These are phyloP conservation scores for Halenospora varia DNA, from an alignment of 495 filamentous ascomycete species.

Conservation along the genomic window DNA sequence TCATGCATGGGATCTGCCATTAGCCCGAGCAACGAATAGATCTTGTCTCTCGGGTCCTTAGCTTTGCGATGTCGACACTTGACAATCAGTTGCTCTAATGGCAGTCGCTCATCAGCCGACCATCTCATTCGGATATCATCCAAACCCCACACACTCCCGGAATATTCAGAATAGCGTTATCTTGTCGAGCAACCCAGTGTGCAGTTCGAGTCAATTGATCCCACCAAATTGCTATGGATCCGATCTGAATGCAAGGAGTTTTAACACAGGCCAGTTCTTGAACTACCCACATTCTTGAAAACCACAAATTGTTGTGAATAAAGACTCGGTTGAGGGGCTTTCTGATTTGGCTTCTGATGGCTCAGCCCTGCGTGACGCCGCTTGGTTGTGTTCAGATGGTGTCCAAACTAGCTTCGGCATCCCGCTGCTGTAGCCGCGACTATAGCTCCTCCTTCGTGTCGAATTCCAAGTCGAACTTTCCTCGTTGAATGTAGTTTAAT, in stretches of 20 bases:
- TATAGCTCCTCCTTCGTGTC: no score
- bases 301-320: neutral
- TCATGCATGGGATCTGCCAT: conserved; percentile 8
- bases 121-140: conserved; percentile 3
- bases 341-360: neutral
- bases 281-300: conserved; percentile 10
- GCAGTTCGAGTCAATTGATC: neutral
- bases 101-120: neutral
- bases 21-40: conserved; percentile 7
- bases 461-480: no score
- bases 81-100: neutral
- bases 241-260: neutral
- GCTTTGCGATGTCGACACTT: conserved; percentile 4
- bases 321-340: neutral
- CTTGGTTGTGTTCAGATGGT: no score
- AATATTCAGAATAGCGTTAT: neutral
- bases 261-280: conserved; percentile 8
- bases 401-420: no score
- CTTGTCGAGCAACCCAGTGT: conserved; percentile 1
- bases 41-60: conserved; percentile 20
- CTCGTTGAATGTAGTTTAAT: no score
- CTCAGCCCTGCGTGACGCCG: neutral
- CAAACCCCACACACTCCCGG: neutral
- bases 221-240: neutral
- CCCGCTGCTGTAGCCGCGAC: no score